Evolutionary conservation across 2,329 filamentous ascomycete species (phyloP).

Genomic region (Aspergillus sergii): DNA sequence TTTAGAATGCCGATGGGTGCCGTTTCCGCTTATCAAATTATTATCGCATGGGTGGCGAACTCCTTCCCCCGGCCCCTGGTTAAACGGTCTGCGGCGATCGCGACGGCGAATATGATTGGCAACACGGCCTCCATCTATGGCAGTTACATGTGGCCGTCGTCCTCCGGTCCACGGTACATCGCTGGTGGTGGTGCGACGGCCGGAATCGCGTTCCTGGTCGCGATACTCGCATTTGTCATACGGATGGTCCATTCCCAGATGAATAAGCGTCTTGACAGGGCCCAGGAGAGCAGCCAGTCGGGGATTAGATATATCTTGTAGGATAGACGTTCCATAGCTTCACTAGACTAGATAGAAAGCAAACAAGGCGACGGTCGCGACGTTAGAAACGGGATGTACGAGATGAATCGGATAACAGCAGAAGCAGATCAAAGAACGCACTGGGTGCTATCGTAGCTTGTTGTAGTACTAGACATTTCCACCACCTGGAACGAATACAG

Average conservation of each 20-base stretch:
- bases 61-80: constrained; percentile 47
- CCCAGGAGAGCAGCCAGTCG: constrained; percentile 20
- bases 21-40: constrained; percentile 48
- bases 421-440: too few species aligned
- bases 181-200: constrained; percentile 41
- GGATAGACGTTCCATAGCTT: too few species aligned
- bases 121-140: constrained; percentile 47
- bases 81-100: constrained; percentile 48
- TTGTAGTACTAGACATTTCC: too few species aligned
- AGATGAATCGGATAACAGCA: too few species aligned
- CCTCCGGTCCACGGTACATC: constrained; percentile 41
- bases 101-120: constrained; percentile 46
- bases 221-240: constrained; percentile 35
- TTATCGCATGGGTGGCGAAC: constrained; percentile 47
- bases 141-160: constrained; percentile 41
- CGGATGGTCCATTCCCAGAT: constrained; percentile 36
- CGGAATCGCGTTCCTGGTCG: constrained; percentile 38
- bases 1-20: constrained; percentile 56
- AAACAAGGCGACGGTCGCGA: too few species aligned
- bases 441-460: too few species aligned
- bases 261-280: constrained; percentile 35
- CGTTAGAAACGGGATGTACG: too few species aligned
- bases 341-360: too few species aligned
- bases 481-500: too few species aligned
- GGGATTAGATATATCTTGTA: constrained; percentile 28